Conservation (phyloP, 1,139 yeast genomes). For the Scheffersomyces segobiensis region DNA sequence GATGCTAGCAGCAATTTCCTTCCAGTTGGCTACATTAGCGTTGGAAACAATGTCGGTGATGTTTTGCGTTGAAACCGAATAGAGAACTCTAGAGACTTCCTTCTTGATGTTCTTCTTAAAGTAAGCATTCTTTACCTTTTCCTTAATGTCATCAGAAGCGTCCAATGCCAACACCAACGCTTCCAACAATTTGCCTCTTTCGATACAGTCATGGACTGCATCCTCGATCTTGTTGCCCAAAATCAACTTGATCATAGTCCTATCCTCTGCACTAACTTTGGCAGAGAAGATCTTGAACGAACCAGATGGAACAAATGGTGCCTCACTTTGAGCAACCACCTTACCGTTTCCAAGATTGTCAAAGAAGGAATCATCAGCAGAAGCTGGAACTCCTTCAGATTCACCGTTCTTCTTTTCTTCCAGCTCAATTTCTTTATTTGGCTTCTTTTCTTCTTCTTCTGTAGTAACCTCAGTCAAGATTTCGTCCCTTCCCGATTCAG, state of each 20-base stretch:
- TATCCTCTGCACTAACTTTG: slow-evolving; percentile 29
- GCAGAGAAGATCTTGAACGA: slow-evolving; percentile 35
- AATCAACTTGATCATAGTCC: slow-evolving; percentile 55
- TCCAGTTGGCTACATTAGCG: slow-evolving; percentile 82
- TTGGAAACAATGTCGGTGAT: slow-evolving; percentile 75
- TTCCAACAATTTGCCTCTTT: slow-evolving; percentile 65
- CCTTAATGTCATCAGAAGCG: slow-evolving; percentile 59
- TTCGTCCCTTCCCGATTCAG: slow-evolving; percentile 50
- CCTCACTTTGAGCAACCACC: slow-evolving; percentile 14
- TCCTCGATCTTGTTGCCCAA: slow-evolving; percentile 62
- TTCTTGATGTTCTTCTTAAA: slow-evolving; percentile 61
- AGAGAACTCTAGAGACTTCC: slow-evolving; percentile 68
- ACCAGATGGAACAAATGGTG: slow-evolving; percentile 45
- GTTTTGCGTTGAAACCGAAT: slow-evolving; percentile 59
- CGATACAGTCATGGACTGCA: slow-evolving; percentile 71
- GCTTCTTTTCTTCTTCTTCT: slow-evolving; percentile 19
- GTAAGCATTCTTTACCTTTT: slow-evolving; percentile 70
- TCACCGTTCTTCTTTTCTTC: slow-evolving; percentile 11
- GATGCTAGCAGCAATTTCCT: slow-evolving; percentile 71
- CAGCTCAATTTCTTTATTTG: slow-evolving; percentile 9
- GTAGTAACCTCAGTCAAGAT: slow-evolving; percentile 30
- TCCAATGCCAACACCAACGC: slow-evolving; percentile 82
- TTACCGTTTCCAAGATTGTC: slow-evolving; percentile 41
- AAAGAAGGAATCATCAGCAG: slow-evolving; percentile 50
- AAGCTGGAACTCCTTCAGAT: slow-evolving; percentile 29